Evolutionary conservation across 2,329 filamentous ascomycete species (phyloP).

Genomic region (Paraphoma chrysanthemicola): DNA sequence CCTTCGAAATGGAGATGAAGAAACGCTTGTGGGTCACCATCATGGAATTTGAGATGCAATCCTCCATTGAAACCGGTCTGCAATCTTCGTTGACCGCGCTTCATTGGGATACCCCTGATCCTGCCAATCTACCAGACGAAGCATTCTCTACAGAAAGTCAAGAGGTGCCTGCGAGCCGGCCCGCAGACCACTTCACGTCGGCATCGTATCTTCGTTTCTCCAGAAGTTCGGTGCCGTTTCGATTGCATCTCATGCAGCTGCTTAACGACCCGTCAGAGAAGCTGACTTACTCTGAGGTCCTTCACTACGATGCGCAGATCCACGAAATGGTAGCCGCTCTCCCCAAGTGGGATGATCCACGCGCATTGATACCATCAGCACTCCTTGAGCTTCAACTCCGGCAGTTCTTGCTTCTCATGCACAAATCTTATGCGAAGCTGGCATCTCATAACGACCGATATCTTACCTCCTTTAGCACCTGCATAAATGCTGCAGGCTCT

Average conservation of each 20-base stretch:
- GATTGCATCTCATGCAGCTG: slow-evolving; percentile 39
- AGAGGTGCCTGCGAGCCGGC: slow-evolving; percentile 30
- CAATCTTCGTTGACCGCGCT: slow-evolving; percentile 50
- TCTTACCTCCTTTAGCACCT: slow-evolving; percentile 40
- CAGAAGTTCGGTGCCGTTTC: slow-evolving; percentile 36
- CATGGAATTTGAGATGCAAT: slow-evolving; percentile 63
- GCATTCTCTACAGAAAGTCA: slow-evolving; percentile 46
- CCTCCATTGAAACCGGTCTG: slow-evolving; percentile 63
- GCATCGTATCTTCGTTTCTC: slow-evolving; percentile 36
- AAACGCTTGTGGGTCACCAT: slow-evolving; percentile 65
- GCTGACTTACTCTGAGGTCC: slow-evolving; percentile 40
- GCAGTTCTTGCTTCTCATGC: slow-evolving; percentile 44
- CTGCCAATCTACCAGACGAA: slow-evolving; percentile 60
- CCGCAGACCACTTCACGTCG: slow-evolving; percentile 37
- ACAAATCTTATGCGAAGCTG: slow-evolving; percentile 40
- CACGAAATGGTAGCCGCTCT: slow-evolving; percentile 25
- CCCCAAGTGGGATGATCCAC: slow-evolving; percentile 31
- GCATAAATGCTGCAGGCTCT: slow-evolving; percentile 34
- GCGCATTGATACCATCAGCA: slow-evolving; percentile 22
- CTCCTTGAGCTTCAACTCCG: slow-evolving; percentile 41
- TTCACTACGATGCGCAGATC: slow-evolving; percentile 43
- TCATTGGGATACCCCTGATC: slow-evolving; percentile 59
- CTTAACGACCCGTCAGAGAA: slow-evolving; percentile 40
- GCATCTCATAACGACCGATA: slow-evolving; percentile 34
- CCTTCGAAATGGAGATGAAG: slow-evolving; percentile 61